Evolutionary conservation across 768 basidiomycete species (phyloP).

Genomic region (Russula virescens): DNA sequence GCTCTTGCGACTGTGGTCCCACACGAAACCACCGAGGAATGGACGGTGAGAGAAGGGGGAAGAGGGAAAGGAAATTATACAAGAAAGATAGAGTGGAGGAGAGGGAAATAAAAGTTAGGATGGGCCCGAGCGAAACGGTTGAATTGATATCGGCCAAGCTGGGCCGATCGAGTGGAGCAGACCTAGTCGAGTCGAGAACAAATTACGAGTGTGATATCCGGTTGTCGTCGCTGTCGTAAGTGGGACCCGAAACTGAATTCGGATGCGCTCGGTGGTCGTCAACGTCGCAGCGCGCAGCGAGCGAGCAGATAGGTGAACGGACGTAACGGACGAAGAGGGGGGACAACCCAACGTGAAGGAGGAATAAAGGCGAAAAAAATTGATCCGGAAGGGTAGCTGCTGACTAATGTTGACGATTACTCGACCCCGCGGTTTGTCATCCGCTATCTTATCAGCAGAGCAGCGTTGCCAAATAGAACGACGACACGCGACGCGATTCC

Average conservation of each 20-base stretch:
- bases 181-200: not conserved
- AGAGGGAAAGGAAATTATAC: not conserved
- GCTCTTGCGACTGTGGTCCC: not conserved
- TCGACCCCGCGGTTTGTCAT: too few species aligned
- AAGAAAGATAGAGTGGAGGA: too few species aligned
- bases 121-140: not conserved
- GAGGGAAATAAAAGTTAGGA: not conserved
- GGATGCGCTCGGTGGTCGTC: constrained; percentile 1
- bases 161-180: not conserved
- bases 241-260: not conserved
- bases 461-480: too few species aligned
- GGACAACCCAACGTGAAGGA: too few species aligned
- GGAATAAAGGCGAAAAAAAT: not conserved
- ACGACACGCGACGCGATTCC: too few species aligned
- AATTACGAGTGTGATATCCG: not conserved
- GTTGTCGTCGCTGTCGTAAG: constrained; percentile 4
- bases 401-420: constrained; percentile 2
- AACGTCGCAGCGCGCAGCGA: constrained; percentile 12
- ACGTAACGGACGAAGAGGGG: too few species aligned
- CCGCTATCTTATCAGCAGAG: not conserved
- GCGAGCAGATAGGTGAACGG: not conserved
- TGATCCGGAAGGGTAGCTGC: not conserved
- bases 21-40: too few species aligned
- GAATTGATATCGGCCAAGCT: constrained; percentile 4
- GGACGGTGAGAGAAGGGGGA: too few species aligned